Percentiles rank a stretch among this genome's conserved stretches.
Conservation (phyloP, 306 rosid species). For the Castanea mollissima region DNA sequence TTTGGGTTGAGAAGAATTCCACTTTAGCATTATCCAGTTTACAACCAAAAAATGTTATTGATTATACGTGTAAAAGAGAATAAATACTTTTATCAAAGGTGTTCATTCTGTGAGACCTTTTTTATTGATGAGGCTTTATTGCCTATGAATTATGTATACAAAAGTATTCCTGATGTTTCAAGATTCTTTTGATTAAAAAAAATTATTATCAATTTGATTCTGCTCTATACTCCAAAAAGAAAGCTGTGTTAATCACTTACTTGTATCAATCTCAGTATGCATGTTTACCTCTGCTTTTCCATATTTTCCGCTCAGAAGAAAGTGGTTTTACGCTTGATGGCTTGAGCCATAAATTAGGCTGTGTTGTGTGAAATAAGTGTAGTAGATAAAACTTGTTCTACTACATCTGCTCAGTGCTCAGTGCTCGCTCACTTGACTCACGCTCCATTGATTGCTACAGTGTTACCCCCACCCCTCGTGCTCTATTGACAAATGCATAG, state of each 20-base stretch:
- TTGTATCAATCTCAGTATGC: not conserved
- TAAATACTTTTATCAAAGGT: not conserved
- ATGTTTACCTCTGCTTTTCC: not conserved
- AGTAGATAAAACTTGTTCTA: too few species aligned
- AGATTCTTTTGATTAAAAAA: not conserved
- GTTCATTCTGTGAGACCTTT: not conserved
- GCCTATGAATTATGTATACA: not conserved
- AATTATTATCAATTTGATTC: not conserved
- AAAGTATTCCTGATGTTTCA: not conserved
- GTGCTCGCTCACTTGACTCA: too few species aligned
- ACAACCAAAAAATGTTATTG: not conserved
- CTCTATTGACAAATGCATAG: too few species aligned
- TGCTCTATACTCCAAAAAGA: not conserved
- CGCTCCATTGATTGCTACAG: too few species aligned
- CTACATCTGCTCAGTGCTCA: too few species aligned
- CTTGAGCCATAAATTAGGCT: too few species aligned
- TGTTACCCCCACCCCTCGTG: too few species aligned
- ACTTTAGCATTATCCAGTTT: not conserved
- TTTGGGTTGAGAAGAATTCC: slow-evolving; percentile 22
- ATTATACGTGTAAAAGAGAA: not conserved
- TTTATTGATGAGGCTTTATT: not conserved
- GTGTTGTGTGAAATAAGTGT: too few species aligned
- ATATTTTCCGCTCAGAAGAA: not conserved
- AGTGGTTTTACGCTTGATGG: too few species aligned
- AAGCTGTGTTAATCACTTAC: not conserved